Percentiles rank a stretch among this genome's conserved stretches.
Evolutionary conservation across 2,329 filamentous ascomycete species (phyloP).

Genomic region (Aspergillus sp.): DNA sequence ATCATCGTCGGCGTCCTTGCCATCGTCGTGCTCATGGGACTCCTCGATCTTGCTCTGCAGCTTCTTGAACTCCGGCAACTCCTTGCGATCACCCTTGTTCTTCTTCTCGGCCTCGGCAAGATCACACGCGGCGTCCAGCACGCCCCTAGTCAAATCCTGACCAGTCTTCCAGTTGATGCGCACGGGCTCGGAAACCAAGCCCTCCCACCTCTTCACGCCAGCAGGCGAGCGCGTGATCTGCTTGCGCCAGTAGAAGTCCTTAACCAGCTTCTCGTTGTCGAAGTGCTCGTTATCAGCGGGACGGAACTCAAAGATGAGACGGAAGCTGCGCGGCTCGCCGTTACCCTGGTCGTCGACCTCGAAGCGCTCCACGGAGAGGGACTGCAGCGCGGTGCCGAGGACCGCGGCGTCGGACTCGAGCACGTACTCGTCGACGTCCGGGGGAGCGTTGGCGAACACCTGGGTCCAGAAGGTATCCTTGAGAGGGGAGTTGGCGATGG

Average conservation of each 20-base stretch:
- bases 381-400: slow-evolving; percentile 66
- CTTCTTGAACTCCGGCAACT: slow-evolving; percentile 53
- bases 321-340: slow-evolving; percentile 78
- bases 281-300: slow-evolving; percentile 71
- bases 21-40: slow-evolving; percentile 33
- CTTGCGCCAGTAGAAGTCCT: slow-evolving; percentile 86
- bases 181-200: slow-evolving; percentile 85
- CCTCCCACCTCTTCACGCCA: slow-evolving; percentile 61
- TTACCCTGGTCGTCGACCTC: slow-evolving; percentile 62
- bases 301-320: slow-evolving; percentile 74
- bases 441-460: slow-evolving; percentile 82
- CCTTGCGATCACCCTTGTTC: slow-evolving; percentile 48
- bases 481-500: slow-evolving; percentile 64
- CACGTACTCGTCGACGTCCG: slow-evolving; percentile 85
- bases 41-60: slow-evolving; percentile 53
- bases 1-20: slow-evolving; percentile 34
- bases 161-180: slow-evolving; percentile 83
- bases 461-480: slow-evolving; percentile 82
- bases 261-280: slow-evolving; percentile 73
- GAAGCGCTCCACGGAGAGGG: slow-evolving; percentile 74
- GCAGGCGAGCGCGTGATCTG: slow-evolving; percentile 45
- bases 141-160: slow-evolving; percentile 78
- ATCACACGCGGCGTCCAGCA: slow-evolving; percentile 71
- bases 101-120: slow-evolving; percentile 65
- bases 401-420: slow-evolving; percentile 71